phyloP scores from a whole-genome alignment of 257 asterid species.

The Solanum megistacrolobum region DNA sequence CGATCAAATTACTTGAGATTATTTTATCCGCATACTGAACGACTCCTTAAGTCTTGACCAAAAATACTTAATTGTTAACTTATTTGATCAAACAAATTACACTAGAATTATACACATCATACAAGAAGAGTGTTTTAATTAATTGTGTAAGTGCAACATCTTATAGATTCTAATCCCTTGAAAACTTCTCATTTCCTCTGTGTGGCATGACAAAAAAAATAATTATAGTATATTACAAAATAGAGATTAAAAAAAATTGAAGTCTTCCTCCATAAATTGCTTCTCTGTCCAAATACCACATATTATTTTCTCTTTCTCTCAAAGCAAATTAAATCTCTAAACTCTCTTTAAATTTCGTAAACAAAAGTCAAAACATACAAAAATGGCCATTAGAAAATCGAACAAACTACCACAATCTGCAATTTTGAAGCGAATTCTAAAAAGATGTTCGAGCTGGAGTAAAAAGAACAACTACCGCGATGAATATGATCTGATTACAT shows the following conservation, averaged over 20 bases:
- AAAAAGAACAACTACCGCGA: too few species aligned
- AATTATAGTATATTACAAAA: too few species aligned
- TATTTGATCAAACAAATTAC: background rate
- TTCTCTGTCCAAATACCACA: background rate
- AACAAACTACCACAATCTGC: background rate
- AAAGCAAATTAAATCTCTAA: background rate
- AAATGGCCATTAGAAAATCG: slow-evolving; percentile 10
- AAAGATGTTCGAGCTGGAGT: too few species aligned
- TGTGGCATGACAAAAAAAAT: too few species aligned
- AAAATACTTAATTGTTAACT: background rate
- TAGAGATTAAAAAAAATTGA: too few species aligned
- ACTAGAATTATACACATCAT: background rate
- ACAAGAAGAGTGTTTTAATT: background rate
- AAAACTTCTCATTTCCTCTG: too few species aligned
- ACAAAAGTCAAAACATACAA: background rate
- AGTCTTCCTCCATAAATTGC: too few species aligned
- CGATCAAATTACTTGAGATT: too few species aligned
- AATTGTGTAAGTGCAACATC: background rate
- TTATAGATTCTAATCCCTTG: too few species aligned
- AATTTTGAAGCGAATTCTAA: background rate
- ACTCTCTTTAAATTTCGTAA: background rate
- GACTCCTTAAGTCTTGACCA: background rate
- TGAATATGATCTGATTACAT: too few species aligned
- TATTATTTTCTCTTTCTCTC: background rate
- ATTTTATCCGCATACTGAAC: too few species aligned